phyloP scores from a whole-genome alignment of 305 asterid species.

The Vinca major region DNA sequence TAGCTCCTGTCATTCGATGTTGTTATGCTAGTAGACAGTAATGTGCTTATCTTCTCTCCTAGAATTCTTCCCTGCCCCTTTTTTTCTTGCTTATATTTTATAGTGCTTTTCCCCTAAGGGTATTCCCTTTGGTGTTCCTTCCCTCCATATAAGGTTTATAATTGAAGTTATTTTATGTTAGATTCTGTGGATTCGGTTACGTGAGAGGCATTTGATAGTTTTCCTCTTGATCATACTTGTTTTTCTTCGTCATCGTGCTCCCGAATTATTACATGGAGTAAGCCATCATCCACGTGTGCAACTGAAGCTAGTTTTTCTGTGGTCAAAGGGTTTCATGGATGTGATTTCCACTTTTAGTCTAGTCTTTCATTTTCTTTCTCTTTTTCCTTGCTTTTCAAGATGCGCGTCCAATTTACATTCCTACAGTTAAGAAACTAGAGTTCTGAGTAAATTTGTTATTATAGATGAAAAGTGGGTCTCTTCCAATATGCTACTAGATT shows the following conservation, averaged over 20 bases:
- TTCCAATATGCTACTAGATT: neutral
- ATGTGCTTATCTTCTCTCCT: neutral
- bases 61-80: neutral
- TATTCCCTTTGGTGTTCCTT: neutral
- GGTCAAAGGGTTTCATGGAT: neutral
- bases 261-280: neutral
- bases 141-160: neutral
- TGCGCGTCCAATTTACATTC: neutral
- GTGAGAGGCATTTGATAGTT: neutral
- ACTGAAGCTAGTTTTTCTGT: neutral
- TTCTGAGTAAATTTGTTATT: neutral
- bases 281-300: neutral
- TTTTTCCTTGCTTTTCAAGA: neutral
- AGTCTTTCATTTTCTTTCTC: too few relatives aligned
- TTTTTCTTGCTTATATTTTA: neutral
- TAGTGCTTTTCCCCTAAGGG: neutral
- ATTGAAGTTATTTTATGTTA: neutral
- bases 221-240: neutral
- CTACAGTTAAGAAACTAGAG: neutral
- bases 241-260: neutral
- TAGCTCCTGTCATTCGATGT: constrained; percentile 1
- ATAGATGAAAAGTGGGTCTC: neutral
- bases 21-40: neutral
- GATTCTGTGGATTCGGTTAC: neutral
- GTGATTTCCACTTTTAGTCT: neutral